Conservation (phyloP, 768 basidiomycete species). For the Scleroderma bovista region DNA sequence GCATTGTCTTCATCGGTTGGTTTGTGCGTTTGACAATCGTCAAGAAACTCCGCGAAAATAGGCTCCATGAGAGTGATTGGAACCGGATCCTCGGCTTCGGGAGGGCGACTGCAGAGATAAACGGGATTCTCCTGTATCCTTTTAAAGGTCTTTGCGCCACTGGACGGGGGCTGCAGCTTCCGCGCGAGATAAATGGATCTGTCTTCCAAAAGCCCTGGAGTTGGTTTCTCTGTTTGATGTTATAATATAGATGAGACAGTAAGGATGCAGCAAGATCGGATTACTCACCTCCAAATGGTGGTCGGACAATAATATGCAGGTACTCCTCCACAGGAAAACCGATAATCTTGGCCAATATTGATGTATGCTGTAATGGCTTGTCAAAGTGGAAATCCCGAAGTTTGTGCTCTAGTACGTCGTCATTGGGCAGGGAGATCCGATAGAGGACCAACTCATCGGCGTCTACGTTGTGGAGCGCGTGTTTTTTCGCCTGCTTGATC, state of each 20-base stretch:
- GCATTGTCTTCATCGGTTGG: not conserved
- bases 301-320: conserved; percentile 2
- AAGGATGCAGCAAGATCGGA: not conserved
- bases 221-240: no score
- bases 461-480: no score
- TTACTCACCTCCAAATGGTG: not conserved
- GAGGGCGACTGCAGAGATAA: not conserved
- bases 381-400: not conserved
- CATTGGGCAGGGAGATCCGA: not conserved
- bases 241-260: no score
- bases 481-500: no score
- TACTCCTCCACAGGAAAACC: not conserved
- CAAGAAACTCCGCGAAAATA: conserved; percentile 2
- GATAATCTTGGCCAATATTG: not conserved
- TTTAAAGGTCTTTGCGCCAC: no score
- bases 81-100: not conserved
- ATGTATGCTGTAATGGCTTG: not conserved
- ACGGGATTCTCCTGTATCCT: not conserved
- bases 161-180: no score
- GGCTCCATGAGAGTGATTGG: conserved; percentile 1
- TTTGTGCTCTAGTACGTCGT: not conserved
- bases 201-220: not conserved
- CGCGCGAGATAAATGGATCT: not conserved
- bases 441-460: no score
- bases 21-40: not conserved